Evolutionary conservation across 2,329 filamentous ascomycete genomes (phyloP).

Genomic region (Immersiporthe knoxdaviesiana): DNA sequence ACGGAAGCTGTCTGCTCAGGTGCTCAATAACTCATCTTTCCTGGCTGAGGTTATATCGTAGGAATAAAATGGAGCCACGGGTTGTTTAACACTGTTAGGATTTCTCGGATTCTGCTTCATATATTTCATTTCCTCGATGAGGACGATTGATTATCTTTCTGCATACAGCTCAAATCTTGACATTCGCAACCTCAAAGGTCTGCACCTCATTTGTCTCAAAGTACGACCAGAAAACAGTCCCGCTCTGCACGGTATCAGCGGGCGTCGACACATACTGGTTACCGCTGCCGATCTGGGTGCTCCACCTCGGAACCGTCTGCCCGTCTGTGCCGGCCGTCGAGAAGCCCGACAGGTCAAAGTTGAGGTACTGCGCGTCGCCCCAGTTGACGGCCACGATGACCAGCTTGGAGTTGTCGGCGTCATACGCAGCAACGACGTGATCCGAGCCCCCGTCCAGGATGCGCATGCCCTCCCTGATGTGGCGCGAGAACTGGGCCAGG

Average conservation of each 20-base stretch:
- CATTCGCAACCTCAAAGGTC: slow-evolving; percentile 43
- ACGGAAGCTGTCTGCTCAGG: not conserved
- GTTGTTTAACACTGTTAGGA: no score
- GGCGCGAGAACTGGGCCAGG: slow-evolving; percentile 47
- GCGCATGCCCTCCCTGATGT: slow-evolving; percentile 46
- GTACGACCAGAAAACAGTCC: slow-evolving; percentile 42
- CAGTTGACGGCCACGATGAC: slow-evolving; percentile 47
- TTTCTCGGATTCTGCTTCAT: no score
- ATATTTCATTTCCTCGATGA: no score
- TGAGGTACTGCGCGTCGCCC: slow-evolving; percentile 41
- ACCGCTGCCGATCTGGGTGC: slow-evolving; percentile 42
- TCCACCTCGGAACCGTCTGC: slow-evolving; percentile 42
- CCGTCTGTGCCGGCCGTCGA: slow-evolving; percentile 37
- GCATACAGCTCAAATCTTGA: slow-evolving; percentile 31
- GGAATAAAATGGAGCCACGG: no score
- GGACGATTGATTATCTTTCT: no score
- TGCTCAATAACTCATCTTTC: not conserved
- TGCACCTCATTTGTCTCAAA: slow-evolving; percentile 42
- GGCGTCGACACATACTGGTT: slow-evolving; percentile 38
- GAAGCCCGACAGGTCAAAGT: slow-evolving; percentile 45
- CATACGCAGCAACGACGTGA: slow-evolving; percentile 45
- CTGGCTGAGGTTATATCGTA: not conserved
- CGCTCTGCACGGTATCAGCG: slow-evolving; percentile 39
- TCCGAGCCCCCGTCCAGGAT: slow-evolving; percentile 43
- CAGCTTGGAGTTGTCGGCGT: slow-evolving; percentile 39